These are phyloP conservation scores for Pelagomonas calceolata DNA, from an alignment of 108 stramenopile species.

Conservation along the genomic window DNA sequence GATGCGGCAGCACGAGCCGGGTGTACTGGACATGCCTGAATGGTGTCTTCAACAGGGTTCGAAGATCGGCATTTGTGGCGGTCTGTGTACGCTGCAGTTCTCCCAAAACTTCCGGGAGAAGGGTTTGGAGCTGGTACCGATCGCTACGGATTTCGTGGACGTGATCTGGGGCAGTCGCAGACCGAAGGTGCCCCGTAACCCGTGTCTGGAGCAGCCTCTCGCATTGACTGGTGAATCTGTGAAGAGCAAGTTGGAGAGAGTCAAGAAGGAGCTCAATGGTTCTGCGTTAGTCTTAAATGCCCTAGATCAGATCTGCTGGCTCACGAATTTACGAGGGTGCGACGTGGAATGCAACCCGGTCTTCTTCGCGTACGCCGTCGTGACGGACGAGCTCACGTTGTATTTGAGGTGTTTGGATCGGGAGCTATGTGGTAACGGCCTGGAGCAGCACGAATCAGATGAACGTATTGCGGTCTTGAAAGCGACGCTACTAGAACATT, in stretches of 20 bases:
- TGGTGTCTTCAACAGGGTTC: conserved; percentile 16
- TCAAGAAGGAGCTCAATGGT: conserved; percentile 7
- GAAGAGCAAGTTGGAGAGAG: conserved; percentile 24
- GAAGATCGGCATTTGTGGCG: conserved; percentile 19
- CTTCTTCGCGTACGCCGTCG: conserved; percentile 40
- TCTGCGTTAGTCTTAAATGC: conserved; percentile 37
- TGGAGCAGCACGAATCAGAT: too few species aligned
- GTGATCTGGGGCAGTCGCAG: conserved; percentile 30
- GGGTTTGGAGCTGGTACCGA: conserved; percentile 2
- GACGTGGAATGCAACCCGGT: conserved; percentile 53
- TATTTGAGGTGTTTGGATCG: background rate
- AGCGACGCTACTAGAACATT: too few species aligned
- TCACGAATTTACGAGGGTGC: conserved; percentile 49
- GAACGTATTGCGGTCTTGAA: too few species aligned
- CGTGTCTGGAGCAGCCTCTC: conserved; percentile 29
- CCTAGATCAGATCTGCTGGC: conserved; percentile 57
- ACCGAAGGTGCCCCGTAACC: conserved; percentile 22
- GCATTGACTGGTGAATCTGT: conserved; percentile 29
- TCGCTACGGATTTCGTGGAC: conserved; percentile 40
- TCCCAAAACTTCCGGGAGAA: background rate
- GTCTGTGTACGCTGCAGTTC: background rate
- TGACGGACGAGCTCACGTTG: conserved; percentile 12
- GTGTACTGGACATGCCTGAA: conserved; percentile 23
- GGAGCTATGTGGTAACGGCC: background rate
- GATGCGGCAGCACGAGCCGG: conserved; percentile 32